Conservation (phyloP, 352 stramenopile species). For the Phytophthora fragariaefolia region DNA sequence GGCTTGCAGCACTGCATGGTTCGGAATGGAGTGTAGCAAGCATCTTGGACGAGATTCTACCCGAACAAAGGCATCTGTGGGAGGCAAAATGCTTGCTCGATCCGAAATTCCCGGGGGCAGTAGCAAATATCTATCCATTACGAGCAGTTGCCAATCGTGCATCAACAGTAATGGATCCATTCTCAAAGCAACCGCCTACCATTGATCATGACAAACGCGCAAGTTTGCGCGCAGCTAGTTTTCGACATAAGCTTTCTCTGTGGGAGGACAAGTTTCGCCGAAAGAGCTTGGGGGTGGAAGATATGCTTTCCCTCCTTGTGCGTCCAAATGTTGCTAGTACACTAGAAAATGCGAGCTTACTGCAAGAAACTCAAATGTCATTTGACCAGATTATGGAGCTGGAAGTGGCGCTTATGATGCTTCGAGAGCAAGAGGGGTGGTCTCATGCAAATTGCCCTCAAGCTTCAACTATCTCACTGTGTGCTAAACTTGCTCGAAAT, state of each 20-base stretch:
- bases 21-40: conserved; percentile 32
- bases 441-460: conserved; percentile 46
- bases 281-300: conserved; percentile 42
- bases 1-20: conserved; percentile 27
- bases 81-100: conserved; percentile 30
- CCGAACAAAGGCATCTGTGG: conserved; percentile 36
- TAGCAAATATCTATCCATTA: conserved; percentile 17
- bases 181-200: background rate
- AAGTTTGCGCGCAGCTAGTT: background rate
- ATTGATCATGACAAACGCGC: background rate
- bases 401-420: conserved; percentile 49
- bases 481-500: conserved; percentile 27
- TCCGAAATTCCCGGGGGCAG: background rate
- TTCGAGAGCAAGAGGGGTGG: conserved; percentile 39
- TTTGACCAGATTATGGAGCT: conserved; percentile 66
- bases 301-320: conserved; percentile 55
- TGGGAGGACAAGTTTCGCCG: conserved; percentile 69
- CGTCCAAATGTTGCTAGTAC: conserved; percentile 45
- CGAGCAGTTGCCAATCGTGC: conserved; percentile 6
- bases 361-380: conserved; percentile 37
- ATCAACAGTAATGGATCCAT: background rate
- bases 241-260: conserved; percentile 35
- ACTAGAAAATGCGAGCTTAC: conserved; percentile 53
- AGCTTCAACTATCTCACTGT: conserved; percentile 4
- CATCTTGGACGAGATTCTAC: conserved; percentile 48